These are phyloP conservation scores for Collariella sp. DNA, from an alignment of 495 filamentous ascomycete genomes.

Conservation along the genomic window DNA sequence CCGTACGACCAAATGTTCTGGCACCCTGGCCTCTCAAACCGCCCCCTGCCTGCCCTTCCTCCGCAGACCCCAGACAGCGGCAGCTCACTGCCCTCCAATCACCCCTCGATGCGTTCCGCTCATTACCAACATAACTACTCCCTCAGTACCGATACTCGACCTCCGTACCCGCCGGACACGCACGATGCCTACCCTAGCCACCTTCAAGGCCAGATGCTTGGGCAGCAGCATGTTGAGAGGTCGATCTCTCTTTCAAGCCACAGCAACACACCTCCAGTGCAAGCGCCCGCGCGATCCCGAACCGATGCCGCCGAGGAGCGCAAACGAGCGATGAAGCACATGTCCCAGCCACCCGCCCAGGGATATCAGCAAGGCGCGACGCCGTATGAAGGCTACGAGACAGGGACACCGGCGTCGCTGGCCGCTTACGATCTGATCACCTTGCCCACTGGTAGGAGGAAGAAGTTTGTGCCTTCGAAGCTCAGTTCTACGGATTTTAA, in stretches of 20 bases:
- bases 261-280: conserved; percentile 68
- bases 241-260: conserved; percentile 79
- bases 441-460: conserved; percentile 58
- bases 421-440: conserved; percentile 61
- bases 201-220: conserved; percentile 24
- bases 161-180: conserved; percentile 21
- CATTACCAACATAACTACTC: conserved; percentile 34
- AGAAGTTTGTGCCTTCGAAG: conserved; percentile 82
- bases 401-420: conserved; percentile 43
- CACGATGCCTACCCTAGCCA: conserved; percentile 27
- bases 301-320: conserved; percentile 75
- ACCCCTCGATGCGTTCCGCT: conserved; percentile 25
- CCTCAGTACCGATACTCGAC: conserved; percentile 32
- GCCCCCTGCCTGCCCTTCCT: conserved; percentile 77
- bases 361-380: conserved; percentile 35
- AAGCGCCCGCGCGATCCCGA: conserved; percentile 80
- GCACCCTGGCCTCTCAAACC: conserved; percentile 65
- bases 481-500: conserved; percentile 76
- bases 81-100: conserved; percentile 31
- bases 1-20: conserved; percentile 75
- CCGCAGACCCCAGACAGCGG: conserved; percentile 33
- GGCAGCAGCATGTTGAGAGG: conserved; percentile 58
- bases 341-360: conserved; percentile 45
- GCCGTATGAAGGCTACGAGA: conserved; percentile 42
- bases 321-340: conserved; percentile 50